phyloP scores from a whole-genome alignment of 805 yeast species.

The Candida anglica region DNA sequence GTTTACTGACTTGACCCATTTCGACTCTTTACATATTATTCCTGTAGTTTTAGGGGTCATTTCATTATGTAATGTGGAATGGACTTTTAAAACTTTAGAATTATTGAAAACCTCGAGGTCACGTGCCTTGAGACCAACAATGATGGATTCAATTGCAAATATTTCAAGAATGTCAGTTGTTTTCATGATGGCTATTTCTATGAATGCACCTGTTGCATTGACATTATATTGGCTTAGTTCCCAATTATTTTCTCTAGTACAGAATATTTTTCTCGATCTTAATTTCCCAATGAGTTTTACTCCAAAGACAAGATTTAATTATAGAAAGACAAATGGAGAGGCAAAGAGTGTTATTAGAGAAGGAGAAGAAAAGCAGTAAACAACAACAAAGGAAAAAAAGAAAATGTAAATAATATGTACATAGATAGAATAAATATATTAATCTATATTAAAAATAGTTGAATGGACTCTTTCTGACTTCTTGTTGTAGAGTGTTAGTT shows the following conservation, averaged over 20 bases:
- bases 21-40: conserved; percentile 59
- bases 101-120: conserved; percentile 34
- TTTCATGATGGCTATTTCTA: conserved; percentile 75
- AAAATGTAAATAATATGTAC: too few species aligned
- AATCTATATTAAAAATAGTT: too few species aligned
- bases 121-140: conserved; percentile 45
- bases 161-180: conserved; percentile 72
- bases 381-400: not conserved
- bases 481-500: too few species aligned
- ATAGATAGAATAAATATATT: too few species aligned
- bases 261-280: conserved; percentile 68
- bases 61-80: conserved; percentile 76
- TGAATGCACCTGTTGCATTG: conserved; percentile 82
- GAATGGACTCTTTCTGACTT: too few species aligned
- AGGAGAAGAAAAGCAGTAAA: not conserved
- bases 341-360: conserved; percentile 1
- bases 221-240: conserved; percentile 90
- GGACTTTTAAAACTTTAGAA: conserved; percentile 67
- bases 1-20: conserved; percentile 54
- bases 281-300: conserved; percentile 55
- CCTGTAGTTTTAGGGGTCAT: conserved; percentile 72
- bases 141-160: conserved; percentile 62
- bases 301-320: conserved; percentile 35
- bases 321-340: conserved; percentile 7
- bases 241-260: conserved; percentile 69